Base-by-base conservation (phyloP, 2,329 filamentous ascomycete species). In the Botryotinia calthae region DNA sequence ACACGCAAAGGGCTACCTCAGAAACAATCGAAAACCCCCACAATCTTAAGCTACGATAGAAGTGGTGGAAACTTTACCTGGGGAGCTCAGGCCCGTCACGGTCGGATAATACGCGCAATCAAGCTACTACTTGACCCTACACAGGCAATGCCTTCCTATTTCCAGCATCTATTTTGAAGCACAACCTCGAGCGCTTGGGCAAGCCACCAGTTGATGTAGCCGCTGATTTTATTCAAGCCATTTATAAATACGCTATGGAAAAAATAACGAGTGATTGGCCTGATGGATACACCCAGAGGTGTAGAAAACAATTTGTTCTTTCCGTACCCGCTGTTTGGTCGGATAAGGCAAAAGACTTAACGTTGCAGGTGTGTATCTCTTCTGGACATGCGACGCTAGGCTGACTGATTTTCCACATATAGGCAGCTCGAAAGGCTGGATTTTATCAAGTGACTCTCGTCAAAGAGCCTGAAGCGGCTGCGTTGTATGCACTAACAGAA, bases 271-370 rank as follows among this genome's bases (percentile, higher is more conserved):
- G 82, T 56, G 81, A 82, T 7, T 78, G 88, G 1, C 84, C 84
- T 2, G 78, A 79, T 1, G 81, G 81, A 2, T 81, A 85, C 31
- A 79, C 87, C 8, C 79, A 80, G 6, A 83, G 80, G 28, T 87
- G 82, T 0, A 82, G 84, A 0, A 82, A 87, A 74, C 84, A 88
- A 71, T 88, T 87, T 72, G 83, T 89, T 62, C 80, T 89, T 31
- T 88, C 87, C 0, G 87, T 89, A 0, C 87, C 87, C 0, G 87
- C 87, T 8, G 86, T 89, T 12, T 89, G 87, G 87, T 86, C 84
- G 54, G 86, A 88, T 62, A 81, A 82, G 8, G 86, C 87, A 44
- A 88, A 87, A 69, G 82, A 86, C 59, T 83, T 83, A 51, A 89
- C 86, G 1, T 61, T 61, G 31, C 31, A 16, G 22, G 58, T 4